Percentiles rank a stretch among this genome's conserved stretches.
phyloP scores from a whole-genome alignment of 2,329 filamentous ascomycete species.

The Celoporthe dispersa region DNA sequence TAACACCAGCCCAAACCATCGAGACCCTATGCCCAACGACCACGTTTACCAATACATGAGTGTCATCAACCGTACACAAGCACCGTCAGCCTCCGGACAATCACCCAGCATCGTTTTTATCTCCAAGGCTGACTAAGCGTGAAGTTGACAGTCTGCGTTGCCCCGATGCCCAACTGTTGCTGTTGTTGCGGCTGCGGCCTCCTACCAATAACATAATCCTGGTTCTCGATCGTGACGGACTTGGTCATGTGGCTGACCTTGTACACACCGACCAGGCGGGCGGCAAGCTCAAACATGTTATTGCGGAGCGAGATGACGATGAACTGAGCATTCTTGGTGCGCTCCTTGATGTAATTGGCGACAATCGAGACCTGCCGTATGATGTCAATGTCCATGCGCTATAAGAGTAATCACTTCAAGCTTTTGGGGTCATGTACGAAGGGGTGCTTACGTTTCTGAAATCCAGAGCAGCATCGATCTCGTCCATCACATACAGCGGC shows the following conservation, averaged over 20 bases:
- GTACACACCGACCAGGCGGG: constrained; percentile 93
- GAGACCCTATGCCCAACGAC: neutral
- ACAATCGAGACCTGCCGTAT: constrained; percentile 83
- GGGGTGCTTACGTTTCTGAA: constrained; percentile 86
- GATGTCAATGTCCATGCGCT: constrained; percentile 7
- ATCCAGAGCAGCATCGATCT: constrained; percentile 97
- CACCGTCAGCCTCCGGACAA: neutral
- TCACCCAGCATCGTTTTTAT: neutral
- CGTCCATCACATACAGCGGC: constrained; percentile 98
- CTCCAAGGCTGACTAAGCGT: constrained; percentile 30
- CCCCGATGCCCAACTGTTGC: constrained; percentile 32
- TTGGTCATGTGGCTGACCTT: constrained; percentile 99
- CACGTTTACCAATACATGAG: constrained; percentile 12
- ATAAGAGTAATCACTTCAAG: neutral
- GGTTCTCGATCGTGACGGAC: constrained; percentile 87
- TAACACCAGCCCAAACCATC: neutral
- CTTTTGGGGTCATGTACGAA: neutral
- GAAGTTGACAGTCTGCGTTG: constrained; percentile 31
- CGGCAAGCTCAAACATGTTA: constrained; percentile 99
- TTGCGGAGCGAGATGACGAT: constrained; percentile 97
- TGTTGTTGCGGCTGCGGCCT: constrained; percentile 41
- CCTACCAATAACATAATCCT: constrained; percentile 67
- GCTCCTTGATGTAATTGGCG: constrained; percentile 97
- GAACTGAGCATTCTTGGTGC: constrained; percentile 98
- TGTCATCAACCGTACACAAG: constrained; percentile 2